A percentile compares a stretch with the other conserved stretches of the same genome.
phyloP scores from a whole-genome alignment of 768 basidiomycete species.

The Tephrocybe sp. region DNA sequence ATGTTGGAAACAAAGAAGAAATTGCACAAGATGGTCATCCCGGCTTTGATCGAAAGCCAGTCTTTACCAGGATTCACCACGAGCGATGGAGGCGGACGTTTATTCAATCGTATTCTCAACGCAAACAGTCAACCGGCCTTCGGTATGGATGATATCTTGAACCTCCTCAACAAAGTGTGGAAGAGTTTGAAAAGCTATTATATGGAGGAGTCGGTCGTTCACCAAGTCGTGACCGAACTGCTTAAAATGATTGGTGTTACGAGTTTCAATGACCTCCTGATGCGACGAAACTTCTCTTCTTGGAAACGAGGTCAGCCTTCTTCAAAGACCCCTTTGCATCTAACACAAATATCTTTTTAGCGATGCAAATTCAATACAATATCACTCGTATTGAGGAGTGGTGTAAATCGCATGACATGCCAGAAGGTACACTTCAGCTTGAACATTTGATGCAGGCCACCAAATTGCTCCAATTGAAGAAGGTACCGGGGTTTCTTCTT shows the following conservation, averaged over 20 bases:
- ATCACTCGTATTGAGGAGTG: slow-evolving; percentile 97
- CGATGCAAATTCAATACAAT: slow-evolving; percentile 99
- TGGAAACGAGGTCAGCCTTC: slow-evolving; percentile 90
- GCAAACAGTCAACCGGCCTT: slow-evolving; percentile 85
- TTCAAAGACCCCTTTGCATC: neutral
- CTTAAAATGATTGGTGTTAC: slow-evolving; percentile 95
- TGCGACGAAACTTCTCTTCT: slow-evolving; percentile 98
- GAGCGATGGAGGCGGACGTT: slow-evolving; percentile 85
- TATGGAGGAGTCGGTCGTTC: slow-evolving; percentile 95
- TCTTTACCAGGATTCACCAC: slow-evolving; percentile 97
- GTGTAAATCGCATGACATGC: slow-evolving; percentile 99
- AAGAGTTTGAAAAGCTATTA: slow-evolving; percentile 98
- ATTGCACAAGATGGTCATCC: slow-evolving; percentile 95
- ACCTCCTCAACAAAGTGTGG: slow-evolving; percentile 96
- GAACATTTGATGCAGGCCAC: slow-evolving; percentile 99
- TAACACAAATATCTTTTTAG: slow-evolving; percentile 39
- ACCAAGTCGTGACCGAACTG: slow-evolving; percentile 92
- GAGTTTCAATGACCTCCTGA: slow-evolving; percentile 96
- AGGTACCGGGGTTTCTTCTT: slow-evolving; percentile 45
- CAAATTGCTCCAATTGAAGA: slow-evolving; percentile 95
- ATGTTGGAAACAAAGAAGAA: slow-evolving; percentile 98
- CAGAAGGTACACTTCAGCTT: slow-evolving; percentile 93
- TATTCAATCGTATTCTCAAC: slow-evolving; percentile 91
- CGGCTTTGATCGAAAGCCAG: slow-evolving; percentile 97
- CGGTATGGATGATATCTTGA: slow-evolving; percentile 97